Base-by-base conservation (phyloP, 2,329 filamentous ascomycete genomes). In the Colletotrichum liriopes region DNA sequence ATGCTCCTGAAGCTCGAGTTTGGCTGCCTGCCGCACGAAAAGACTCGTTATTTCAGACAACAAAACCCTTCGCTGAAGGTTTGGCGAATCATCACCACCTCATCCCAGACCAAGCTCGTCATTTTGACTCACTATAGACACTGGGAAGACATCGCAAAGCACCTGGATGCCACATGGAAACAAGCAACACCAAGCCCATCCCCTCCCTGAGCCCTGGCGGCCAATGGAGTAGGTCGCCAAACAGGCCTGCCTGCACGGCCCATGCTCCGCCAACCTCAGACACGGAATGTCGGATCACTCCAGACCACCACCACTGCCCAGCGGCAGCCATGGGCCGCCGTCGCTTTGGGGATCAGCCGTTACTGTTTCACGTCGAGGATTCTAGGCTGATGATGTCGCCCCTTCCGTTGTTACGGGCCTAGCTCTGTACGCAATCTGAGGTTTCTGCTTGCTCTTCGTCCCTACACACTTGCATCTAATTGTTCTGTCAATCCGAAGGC, bases 221-320 rank as follows among this genome's bases (percentile, higher is more conserved):
- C 47, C 47, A 12, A 51, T 29, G 47, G 26, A 26, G 23, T 18
- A 20, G 47, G 23, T 29, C 14, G 12, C 23, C 6, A 12, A 51
- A 5, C 4, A 49, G 45, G 45, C 16, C 6, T n/a, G 45, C 16
- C 6, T n/a, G 63, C 62, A 71, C 64, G 51, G 65, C 35, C 41
- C 45, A 56, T 23, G 39, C 60, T 67, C 63, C 68, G 68, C 65
- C 23, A 58, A 68, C 45, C 59, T 69, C 69, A 72, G 54, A 72
- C 69, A 69, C 59, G 32, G 35, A 69, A 65, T 69, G 69, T 72
- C 65, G 65, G 69, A 72, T 39, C 43, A 35, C 58, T 55, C 55
- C 51, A 72, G 45, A 68, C 52, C 69, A 72, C 32, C 67, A 56
- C n/a, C 69, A 55, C 49, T 43, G 37, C 61, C 43, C 26, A 43